phyloP scores from a whole-genome alignment of 2,329 filamentous ascomycete genomes.

The Fusarium sp. region DNA sequence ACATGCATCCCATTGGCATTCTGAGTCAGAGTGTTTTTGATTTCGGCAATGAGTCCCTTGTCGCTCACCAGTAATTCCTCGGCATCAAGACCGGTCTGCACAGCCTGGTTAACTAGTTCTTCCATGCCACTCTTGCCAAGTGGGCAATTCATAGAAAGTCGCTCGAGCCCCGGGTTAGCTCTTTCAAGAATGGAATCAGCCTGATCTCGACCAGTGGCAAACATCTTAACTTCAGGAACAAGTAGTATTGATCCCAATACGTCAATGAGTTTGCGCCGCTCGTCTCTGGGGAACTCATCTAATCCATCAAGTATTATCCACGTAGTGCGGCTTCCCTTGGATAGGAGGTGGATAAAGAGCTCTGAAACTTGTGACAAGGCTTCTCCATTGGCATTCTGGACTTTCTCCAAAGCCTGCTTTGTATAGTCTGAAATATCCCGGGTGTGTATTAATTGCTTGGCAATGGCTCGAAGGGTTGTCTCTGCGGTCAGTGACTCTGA shows the following conservation, averaged over 20 bases:
- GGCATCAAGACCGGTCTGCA: background rate
- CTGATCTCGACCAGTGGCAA: background rate
- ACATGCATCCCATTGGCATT: background rate
- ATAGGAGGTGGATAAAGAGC: rapidly evolving
- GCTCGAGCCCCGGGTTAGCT: rapidly evolving
- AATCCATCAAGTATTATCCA: rapidly evolving
- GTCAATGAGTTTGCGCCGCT: rapidly evolving
- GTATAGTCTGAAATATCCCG: rapidly evolving
- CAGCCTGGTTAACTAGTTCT: rapidly evolving
- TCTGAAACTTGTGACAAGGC: rapidly evolving
- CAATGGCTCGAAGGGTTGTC: background rate
- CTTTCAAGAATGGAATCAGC: rapidly evolving
- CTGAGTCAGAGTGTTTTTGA: rapidly evolving
- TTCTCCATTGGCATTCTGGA: rapidly evolving
- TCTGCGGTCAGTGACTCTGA: background rate
- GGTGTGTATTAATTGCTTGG: rapidly evolving
- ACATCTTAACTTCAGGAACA: rapidly evolving
- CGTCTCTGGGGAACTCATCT: background rate
- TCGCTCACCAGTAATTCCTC: background rate
- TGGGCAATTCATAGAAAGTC: background rate
- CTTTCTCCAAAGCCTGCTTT: background rate
- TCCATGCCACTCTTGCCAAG: rapidly evolving
- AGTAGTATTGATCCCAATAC: rapidly evolving
- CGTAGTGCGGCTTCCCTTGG: rapidly evolving
- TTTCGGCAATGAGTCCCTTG: rapidly evolving